Evolutionary conservation across 1,284 basidiomycete species (phyloP), one percentile per base, ranked within the genome.

Genomic region (Abortiporus biennis): DNA sequence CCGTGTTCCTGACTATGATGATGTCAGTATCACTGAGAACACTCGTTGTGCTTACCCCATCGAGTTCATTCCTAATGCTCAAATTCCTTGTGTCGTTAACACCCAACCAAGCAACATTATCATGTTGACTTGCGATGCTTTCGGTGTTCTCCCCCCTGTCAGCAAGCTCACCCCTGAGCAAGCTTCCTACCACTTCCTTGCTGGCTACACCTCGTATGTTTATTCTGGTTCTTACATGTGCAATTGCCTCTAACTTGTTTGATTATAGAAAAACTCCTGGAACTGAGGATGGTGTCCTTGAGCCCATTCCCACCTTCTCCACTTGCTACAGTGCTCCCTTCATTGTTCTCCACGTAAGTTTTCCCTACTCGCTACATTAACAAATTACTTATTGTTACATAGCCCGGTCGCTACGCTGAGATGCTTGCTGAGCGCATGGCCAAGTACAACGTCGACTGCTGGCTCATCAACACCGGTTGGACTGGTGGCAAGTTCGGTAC

Each of bases 391-490:
- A 27, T 59, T 75, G 50, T 65, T 75, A 46, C 65, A 72, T 30
- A 21, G 70, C 92, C 92, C 41, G 80, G 85, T 41, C 84, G 92
- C 51, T 99, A 99, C 68, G 95, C 95, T 39, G 78, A 85, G 66
- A 99, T 99, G 96, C 78, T 99, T 54, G 92, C 95, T 6, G 85
- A 92, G 60, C 84, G 90, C 59, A 99, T 99, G 95, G 68, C 84
- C 46, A 79, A 85, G 68, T 76, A 90, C 72, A 80, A 91, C 50
- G 93, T 93, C 59, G 71, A 95, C 68, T 97, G 94, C 74, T 98
- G 92, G 91, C 78, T 98, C 59, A 90, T 99, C 80, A 98, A 99
- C 85, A 98, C 95, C 16, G 95, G 95, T 57, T 99, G 95, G 95
- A 87, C 90, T 45, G 86, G 91, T 48, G 95, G 95, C 65, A 93